Conservation (phyloP, 2,329 filamentous ascomycete genomes). For the Leptographium galeiforme region DNA sequence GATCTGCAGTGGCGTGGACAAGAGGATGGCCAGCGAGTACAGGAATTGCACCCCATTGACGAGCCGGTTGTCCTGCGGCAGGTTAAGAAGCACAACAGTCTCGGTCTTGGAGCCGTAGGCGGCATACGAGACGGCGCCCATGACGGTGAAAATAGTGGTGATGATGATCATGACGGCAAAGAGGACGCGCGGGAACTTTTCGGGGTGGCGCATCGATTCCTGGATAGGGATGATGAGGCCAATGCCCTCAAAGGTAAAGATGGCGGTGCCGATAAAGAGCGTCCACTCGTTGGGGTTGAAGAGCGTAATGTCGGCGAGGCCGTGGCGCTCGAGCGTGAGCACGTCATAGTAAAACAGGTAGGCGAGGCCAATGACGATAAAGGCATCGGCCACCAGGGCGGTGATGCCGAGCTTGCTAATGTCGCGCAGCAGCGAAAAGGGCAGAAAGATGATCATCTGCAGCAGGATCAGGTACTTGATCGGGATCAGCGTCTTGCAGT, state of each 20-base stretch:
- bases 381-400: slow-evolving; percentile 81
- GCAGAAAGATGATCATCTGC: slow-evolving; percentile 91
- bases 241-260: slow-evolving; percentile 97
- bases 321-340: slow-evolving; percentile 61
- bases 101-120: slow-evolving; percentile 92
- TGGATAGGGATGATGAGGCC: slow-evolving; percentile 97
- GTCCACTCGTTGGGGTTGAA: slow-evolving; percentile 94
- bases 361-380: slow-evolving; percentile 82
- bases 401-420: slow-evolving; percentile 96
- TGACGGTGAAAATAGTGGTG: slow-evolving; percentile 76
- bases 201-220: slow-evolving; percentile 84
- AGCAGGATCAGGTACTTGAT: slow-evolving; percentile 85
- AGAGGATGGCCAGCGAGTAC: slow-evolving; percentile 92
- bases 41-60: slow-evolving; percentile 95
- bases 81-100: slow-evolving; percentile 89
- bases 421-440: slow-evolving; percentile 84
- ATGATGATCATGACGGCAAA: slow-evolving; percentile 90
- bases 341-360: slow-evolving; percentile 97
- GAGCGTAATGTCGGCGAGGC: slow-evolving; percentile 70
- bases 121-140: slow-evolving; percentile 88
- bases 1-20: slow-evolving; percentile 90
- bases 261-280: slow-evolving; percentile 94
- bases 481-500: slow-evolving; percentile 74
- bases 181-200: slow-evolving; percentile 82
- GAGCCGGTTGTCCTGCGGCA: slow-evolving; percentile 88